Evolutionary conservation across 306 rosid genomes (phyloP).

Genomic region (Casuarina glauca): DNA sequence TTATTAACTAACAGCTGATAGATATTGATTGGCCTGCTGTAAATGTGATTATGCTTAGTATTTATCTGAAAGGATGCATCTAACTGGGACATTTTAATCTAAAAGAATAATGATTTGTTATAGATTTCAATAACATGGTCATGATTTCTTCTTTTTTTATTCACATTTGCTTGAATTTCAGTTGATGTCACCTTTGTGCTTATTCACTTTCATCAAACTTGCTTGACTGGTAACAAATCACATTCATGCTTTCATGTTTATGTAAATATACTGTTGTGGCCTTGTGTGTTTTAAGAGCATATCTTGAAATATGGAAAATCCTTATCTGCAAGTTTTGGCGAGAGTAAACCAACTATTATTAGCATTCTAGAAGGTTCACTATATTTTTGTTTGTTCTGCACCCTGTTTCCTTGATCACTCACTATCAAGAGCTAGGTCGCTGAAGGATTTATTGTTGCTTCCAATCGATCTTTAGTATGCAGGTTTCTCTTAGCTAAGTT

Average conservation of each 20-base stretch:
- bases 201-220: not conserved
- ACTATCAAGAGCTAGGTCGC: not conserved
- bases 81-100: not conserved
- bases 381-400: not conserved
- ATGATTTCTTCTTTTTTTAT: not conserved
- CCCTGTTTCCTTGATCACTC: not conserved
- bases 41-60: not conserved
- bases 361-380: not conserved
- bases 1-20: not conserved
- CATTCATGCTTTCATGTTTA: not conserved
- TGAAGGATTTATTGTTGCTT: not conserved
- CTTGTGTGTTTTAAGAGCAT: not conserved
- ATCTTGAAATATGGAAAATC: not conserved
- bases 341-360: not conserved
- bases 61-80: not conserved
- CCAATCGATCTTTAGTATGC: not conserved
- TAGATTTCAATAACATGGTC: not conserved
- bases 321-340: not conserved
- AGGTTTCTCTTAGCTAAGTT: not conserved
- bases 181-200: not conserved
- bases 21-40: not conserved
- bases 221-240: not conserved
- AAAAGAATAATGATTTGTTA: not conserved
- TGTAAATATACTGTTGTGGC: not conserved
- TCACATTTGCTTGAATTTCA: not conserved